A percentile compares a stretch with the other conserved stretches of the same genome.
These are phyloP conservation scores for Silene coronaria DNA, from an alignment of 179 eudicot genomes.

Conservation along the genomic window DNA sequence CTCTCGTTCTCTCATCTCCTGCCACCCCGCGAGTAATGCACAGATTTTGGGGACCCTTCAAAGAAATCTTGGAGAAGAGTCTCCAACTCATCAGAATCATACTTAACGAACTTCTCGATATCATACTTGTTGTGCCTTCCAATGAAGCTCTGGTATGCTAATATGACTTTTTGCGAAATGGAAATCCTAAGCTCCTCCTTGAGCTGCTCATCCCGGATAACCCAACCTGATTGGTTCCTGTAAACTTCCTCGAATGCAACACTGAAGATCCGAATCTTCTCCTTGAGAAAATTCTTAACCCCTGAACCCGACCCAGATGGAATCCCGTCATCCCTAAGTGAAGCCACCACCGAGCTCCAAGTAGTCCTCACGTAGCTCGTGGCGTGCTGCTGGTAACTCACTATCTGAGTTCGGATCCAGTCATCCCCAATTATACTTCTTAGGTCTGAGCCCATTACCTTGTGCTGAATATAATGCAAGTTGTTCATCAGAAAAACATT, in stretches of 20 bases:
- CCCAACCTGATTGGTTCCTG: slow-evolving; percentile 58
- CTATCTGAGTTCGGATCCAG: slow-evolving; percentile 50
- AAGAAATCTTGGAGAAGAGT: slow-evolving; percentile 52
- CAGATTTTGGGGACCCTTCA: slow-evolving; percentile 47
- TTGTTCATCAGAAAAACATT: slow-evolving; percentile 80
- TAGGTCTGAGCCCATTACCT: slow-evolving; percentile 47
- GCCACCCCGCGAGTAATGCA: slow-evolving; percentile 21
- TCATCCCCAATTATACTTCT: slow-evolving; percentile 46
- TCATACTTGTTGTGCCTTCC: slow-evolving; percentile 29
- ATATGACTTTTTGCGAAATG: slow-evolving; percentile 49
- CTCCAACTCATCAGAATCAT: slow-evolving; percentile 58
- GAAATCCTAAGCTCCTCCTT: slow-evolving; percentile 59
- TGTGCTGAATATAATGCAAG: slow-evolving; percentile 56
- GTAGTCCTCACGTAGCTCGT: slow-evolving; percentile 54
- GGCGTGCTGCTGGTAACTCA: slow-evolving; percentile 51
- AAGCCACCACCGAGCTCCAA: slow-evolving; percentile 52
- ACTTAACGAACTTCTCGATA: slow-evolving; percentile 58
- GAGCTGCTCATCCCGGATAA: slow-evolving; percentile 53
- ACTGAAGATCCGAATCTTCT: slow-evolving; percentile 47
- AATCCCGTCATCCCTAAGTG: slow-evolving; percentile 46
- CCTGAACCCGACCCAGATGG: slow-evolving; percentile 31
- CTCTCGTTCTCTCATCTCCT: not conserved
- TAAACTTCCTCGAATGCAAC: slow-evolving; percentile 60
- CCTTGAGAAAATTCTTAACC: slow-evolving; percentile 40
- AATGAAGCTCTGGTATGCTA: slow-evolving; percentile 57